These are phyloP conservation scores for Penicillium sp. DNA, from an alignment of 2,329 filamentous ascomycete species.

Conservation along the genomic window DNA sequence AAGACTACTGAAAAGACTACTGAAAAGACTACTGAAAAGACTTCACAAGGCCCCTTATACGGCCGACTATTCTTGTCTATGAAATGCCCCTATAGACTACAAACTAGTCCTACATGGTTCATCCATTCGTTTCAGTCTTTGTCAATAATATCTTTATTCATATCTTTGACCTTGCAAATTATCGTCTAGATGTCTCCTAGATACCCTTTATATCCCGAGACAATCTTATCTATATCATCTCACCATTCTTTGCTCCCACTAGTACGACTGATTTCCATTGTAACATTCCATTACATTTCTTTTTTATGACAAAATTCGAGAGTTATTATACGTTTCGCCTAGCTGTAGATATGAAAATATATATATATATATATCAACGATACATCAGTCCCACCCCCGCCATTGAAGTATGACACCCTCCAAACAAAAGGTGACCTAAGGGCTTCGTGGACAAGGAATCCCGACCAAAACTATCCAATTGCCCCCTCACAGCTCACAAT, in stretches of 20 bases:
- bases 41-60: too few species aligned
- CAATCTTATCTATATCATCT: background rate
- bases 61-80: too few species aligned
- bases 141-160: background rate
- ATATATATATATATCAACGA: background rate
- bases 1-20: too few species aligned
- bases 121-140: background rate
- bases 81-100: too few species aligned
- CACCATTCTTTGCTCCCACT: background rate
- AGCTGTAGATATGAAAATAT: too few species aligned
- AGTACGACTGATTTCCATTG: background rate
- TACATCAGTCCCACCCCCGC: background rate
- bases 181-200: background rate
- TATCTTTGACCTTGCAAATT: background rate
- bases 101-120: too few species aligned
- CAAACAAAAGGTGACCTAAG: background rate
- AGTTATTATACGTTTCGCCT: background rate
- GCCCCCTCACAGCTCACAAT: background rate
- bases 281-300: background rate
- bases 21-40: too few species aligned
- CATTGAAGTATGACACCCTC: background rate
- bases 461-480: background rate
- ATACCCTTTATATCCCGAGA: background rate
- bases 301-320: too few species aligned
- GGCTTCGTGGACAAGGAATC: background rate